Percentiles rank a stretch among this genome's conserved stretches.
These are phyloP conservation scores for Lecanosticta acicola DNA, from an alignment of 2,329 filamentous ascomycete genomes.

Conservation along the genomic window DNA sequence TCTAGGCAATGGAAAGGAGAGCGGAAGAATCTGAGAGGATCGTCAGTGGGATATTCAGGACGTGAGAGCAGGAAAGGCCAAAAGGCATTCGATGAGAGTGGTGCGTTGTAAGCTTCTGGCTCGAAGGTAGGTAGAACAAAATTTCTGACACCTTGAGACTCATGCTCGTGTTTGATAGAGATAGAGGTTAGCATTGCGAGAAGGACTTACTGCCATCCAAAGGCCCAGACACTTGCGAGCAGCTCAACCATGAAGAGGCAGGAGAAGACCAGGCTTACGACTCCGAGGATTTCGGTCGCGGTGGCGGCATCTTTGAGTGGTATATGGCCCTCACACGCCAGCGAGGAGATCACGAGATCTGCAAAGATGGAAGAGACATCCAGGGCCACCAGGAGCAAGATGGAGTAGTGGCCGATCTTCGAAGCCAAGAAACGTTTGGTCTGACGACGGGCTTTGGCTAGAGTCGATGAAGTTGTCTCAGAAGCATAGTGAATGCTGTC, in stretches of 20 bases:
- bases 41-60: no score
- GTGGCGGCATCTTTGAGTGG: constrained; percentile 24
- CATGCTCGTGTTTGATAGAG: no score
- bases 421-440: constrained; percentile 40
- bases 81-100: no score
- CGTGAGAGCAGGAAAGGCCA: no score
- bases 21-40: constrained; percentile 35
- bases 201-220: no score
- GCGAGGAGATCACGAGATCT: constrained; percentile 47
- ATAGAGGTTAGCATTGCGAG: no score
- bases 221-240: constrained; percentile 54
- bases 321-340: constrained; percentile 42
- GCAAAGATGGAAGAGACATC: constrained; percentile 51
- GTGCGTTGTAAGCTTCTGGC: no score
- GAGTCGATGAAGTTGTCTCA: no score
- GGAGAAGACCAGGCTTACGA: constrained; percentile 55
- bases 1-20: constrained; percentile 59
- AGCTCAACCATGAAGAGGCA: constrained; percentile 62
- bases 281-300: constrained; percentile 43
- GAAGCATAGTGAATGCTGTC: neutral
- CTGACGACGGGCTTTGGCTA: constrained; percentile 18
- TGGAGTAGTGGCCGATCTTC: constrained; percentile 45
- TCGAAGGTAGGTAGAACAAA: no score
- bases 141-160: no score
- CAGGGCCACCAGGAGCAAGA: constrained; percentile 45